Evolutionary conservation across 805 yeast genomes (phyloP).

Genomic region (Candida ovalis): DNA sequence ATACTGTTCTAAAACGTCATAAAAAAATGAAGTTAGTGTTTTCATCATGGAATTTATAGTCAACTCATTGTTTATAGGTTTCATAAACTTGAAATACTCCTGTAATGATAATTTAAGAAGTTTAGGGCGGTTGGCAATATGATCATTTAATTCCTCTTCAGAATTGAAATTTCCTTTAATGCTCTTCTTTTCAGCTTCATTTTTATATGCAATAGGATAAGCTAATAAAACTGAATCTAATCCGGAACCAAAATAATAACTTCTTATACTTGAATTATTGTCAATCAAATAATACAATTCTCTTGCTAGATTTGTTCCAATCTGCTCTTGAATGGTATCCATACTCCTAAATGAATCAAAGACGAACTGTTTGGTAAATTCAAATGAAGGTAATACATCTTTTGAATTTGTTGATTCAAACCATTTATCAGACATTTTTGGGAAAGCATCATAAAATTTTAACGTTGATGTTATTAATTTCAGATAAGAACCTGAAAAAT

Average conservation of each 20-base stretch:
- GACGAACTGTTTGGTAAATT: conserved; percentile 12
- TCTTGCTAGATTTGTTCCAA: conserved; percentile 8
- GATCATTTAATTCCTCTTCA: conserved; percentile 13
- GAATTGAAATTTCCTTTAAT: conserved; percentile 12
- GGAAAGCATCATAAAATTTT: conserved; percentile 11
- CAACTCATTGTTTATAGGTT: background rate
- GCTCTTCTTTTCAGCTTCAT: conserved; percentile 8
- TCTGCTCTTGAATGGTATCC: conserved; percentile 7
- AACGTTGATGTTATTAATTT: background rate
- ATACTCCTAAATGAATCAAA: conserved; percentile 1
- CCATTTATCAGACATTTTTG: conserved; percentile 17
- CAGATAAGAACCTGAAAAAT: background rate
- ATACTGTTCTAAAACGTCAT: background rate
- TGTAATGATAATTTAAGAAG: background rate
- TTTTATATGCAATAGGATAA: conserved; percentile 12
- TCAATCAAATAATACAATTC: conserved; percentile 10
- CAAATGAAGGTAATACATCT: conserved; percentile 17
- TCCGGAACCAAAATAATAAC: conserved; percentile 11
- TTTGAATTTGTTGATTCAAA: conserved; percentile 3
- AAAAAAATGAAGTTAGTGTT: background rate
- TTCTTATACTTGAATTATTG: conserved; percentile 3
- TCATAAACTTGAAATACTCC: background rate
- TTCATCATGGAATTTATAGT: background rate
- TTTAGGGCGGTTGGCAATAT: conserved; percentile 1
- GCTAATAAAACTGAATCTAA: conserved; percentile 12